phyloP scores from a whole-genome alignment of 805 yeast genomes.

The Pichia sporocuriosa region DNA sequence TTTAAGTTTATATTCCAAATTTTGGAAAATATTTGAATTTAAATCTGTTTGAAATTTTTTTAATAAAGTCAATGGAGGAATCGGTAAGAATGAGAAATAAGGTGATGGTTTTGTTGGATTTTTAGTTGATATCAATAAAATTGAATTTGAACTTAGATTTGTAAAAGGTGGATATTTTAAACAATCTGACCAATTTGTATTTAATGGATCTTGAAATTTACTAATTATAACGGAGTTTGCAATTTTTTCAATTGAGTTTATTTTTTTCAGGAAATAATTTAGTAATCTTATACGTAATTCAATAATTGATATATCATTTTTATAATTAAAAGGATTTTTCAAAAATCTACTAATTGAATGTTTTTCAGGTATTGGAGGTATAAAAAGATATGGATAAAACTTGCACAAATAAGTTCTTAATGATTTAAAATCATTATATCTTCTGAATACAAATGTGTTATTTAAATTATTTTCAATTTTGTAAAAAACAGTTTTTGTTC shows the following conservation, averaged over 20 bases:
- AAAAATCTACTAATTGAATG: constrained; percentile 42
- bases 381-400: constrained; percentile 76
- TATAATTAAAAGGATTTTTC: constrained; percentile 28
- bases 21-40: constrained; percentile 22
- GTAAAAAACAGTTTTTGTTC: constrained; percentile 29
- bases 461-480: constrained; percentile 17
- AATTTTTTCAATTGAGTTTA: constrained; percentile 31
- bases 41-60: constrained; percentile 24
- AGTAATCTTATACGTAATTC: constrained; percentile 43
- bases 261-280: constrained; percentile 36
- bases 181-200: constrained; percentile 44
- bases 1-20: constrained; percentile 22
- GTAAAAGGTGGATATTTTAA: constrained; percentile 32
- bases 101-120: constrained; percentile 46
- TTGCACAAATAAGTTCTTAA: constrained; percentile 62
- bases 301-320: constrained; percentile 30
- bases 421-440: constrained; percentile 89
- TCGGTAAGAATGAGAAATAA: constrained; percentile 42
- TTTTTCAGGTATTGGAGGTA: constrained; percentile 94
- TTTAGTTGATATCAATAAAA: constrained; percentile 43
- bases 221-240: constrained; percentile 33
- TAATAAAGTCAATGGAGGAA: constrained; percentile 28
- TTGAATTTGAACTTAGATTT: constrained; percentile 39
- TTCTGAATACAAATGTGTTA: constrained; percentile 41
- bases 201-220: constrained; percentile 47